Percentiles rank a stretch among this genome's conserved stretches.
Conservation (phyloP, 176 grass and related monocot genomes). For the Triticum monococcum region DNA sequence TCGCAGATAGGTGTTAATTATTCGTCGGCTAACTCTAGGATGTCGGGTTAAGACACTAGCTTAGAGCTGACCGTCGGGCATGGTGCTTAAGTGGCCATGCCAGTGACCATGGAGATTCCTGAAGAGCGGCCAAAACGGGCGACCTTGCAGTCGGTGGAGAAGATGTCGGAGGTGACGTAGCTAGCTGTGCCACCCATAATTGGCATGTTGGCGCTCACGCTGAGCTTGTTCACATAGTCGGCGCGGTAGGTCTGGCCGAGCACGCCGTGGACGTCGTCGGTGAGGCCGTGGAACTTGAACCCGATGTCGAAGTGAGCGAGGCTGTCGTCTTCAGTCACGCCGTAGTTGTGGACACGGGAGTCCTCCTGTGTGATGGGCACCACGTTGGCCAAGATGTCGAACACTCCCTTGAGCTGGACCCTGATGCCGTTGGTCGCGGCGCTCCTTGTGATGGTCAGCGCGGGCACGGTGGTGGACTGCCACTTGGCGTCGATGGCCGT, state of each 20-base stretch:
- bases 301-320: constrained; percentile 59
- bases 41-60: neutral
- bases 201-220: constrained; percentile 46
- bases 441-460: constrained; percentile 34
- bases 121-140: constrained; percentile 15
- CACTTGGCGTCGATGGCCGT: constrained; percentile 19
- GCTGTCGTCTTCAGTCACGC: constrained; percentile 39
- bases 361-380: constrained; percentile 55
- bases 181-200: constrained; percentile 34
- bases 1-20: neutral
- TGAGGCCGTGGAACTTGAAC: constrained; percentile 60
- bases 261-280: constrained; percentile 49
- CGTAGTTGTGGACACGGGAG: constrained; percentile 55
- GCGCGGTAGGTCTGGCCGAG: constrained; percentile 63
- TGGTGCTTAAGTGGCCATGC: neutral
- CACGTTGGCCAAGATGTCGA: constrained; percentile 37
- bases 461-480: constrained; percentile 13
- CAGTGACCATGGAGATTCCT: neutral
- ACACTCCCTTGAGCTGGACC: constrained; percentile 40
- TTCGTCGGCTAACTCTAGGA: neutral
- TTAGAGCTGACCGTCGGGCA: too few species aligned
- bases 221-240: constrained; percentile 51
- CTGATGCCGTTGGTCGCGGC: constrained; percentile 33
- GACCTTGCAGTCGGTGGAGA: constrained; percentile 52
- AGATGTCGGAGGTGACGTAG: constrained; percentile 50